Percentiles rank a stretch among this genome's conserved stretches.
Evolutionary conservation across 345 rosid genomes (phyloP).

Genomic region (Gossypium arboreum): DNA sequence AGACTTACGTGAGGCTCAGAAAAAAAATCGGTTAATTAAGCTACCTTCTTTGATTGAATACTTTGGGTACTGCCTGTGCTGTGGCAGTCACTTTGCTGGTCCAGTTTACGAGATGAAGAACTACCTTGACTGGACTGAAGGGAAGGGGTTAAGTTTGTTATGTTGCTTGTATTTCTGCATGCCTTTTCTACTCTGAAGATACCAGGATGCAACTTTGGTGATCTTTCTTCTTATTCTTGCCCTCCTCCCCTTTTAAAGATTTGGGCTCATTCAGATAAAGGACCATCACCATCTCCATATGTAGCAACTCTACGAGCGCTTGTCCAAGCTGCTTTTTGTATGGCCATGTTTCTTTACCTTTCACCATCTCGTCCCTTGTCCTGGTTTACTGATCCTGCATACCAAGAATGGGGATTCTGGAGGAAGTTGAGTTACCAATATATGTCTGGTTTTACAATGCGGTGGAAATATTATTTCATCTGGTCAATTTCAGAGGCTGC

Average conservation of each 20-base stretch:
- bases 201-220: slow-evolving; percentile 10
- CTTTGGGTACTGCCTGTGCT: slow-evolving; percentile 84
- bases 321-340: slow-evolving; percentile 74
- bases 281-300: slow-evolving; percentile 54
- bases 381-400: slow-evolving; percentile 59
- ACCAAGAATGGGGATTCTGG: slow-evolving; percentile 87
- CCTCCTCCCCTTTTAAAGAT: slow-evolving; percentile 35
- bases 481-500: slow-evolving; percentile 98
- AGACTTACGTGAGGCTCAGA: slow-evolving; percentile 72
- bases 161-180: slow-evolving; percentile 11
- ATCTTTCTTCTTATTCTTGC: slow-evolving; percentile 12
- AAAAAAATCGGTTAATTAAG: slow-evolving; percentile 59
- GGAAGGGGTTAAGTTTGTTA: slow-evolving; percentile 62
- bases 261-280: slow-evolving; percentile 51
- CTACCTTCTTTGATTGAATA: slow-evolving; percentile 84
- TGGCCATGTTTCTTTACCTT: slow-evolving; percentile 73
- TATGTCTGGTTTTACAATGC: slow-evolving; percentile 75
- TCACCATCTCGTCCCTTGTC: slow-evolving; percentile 64
- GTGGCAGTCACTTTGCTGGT: slow-evolving; percentile 96
- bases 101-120: slow-evolving; percentile 96
- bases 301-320: slow-evolving; percentile 63
- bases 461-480: slow-evolving; percentile 97
- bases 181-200: slow-evolving; percentile 9
- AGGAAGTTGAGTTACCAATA: slow-evolving; percentile 74
- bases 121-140: slow-evolving; percentile 89